Evolutionary conservation across 2,329 filamentous ascomycete genomes (phyloP).

Genomic region (Cladosporium sp.): DNA sequence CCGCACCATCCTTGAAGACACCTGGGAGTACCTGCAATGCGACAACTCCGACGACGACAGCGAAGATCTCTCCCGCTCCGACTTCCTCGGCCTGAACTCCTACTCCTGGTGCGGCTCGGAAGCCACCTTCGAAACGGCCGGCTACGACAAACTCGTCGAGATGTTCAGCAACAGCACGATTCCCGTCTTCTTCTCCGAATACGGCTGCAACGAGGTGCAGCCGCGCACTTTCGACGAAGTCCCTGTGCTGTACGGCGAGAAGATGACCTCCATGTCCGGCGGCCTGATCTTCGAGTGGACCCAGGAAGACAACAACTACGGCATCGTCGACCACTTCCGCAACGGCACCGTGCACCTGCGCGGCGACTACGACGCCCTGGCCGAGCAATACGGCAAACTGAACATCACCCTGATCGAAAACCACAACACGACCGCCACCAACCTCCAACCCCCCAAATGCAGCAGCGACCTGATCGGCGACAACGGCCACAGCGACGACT

Average conservation of each 20-base stretch:
- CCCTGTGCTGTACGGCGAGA: conserved; percentile 61
- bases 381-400: conserved; percentile 68
- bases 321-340: conserved; percentile 42
- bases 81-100: conserved; percentile 74
- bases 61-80: conserved; percentile 56
- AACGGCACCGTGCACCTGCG: conserved; percentile 41
- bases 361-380: conserved; percentile 60
- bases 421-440: conserved; percentile 53
- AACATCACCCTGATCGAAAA: conserved; percentile 65
- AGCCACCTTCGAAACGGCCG: conserved; percentile 58
- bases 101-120: conserved; percentile 69
- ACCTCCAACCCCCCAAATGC: conserved; percentile 60
- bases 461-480: conserved; percentile 60
- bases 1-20: conserved; percentile 65
- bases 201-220: conserved; percentile 69
- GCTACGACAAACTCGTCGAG: conserved; percentile 58
- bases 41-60: conserved; percentile 45
- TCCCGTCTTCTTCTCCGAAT: conserved; percentile 78
- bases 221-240: conserved; percentile 75
- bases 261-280: conserved; percentile 71
- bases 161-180: conserved; percentile 63
- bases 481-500: conserved; percentile 69
- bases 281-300: conserved; percentile 79
- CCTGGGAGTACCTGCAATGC: conserved; percentile 72
- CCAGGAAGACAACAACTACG: conserved; percentile 60